Evolutionary conservation across 2,329 filamentous ascomycete genomes (phyloP).

Genomic region (Fusarium annulatum): DNA sequence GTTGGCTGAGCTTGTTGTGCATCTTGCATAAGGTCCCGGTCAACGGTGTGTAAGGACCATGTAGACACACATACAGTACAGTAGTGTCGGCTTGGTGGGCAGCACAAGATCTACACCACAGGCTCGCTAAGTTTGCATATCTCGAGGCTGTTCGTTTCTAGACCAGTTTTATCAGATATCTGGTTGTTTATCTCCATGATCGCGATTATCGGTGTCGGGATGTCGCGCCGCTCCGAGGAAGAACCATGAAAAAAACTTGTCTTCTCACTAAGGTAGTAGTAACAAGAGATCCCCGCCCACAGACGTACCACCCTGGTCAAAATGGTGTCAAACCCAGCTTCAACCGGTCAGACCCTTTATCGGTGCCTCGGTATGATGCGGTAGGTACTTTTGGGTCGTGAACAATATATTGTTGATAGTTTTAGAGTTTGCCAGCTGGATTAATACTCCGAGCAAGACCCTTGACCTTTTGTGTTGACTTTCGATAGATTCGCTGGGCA

Average conservation of each 20-base stretch:
- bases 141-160: not conserved
- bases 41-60: slow-evolving; percentile 39
- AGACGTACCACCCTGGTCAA: slow-evolving; percentile 22
- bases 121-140: slow-evolving; percentile 33
- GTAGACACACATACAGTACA: not conserved
- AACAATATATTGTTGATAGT: not conserved
- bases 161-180: slow-evolving; percentile 1
- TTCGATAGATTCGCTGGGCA: not conserved
- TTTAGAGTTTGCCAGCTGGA: slow-evolving; percentile 13
- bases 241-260: slow-evolving; percentile 14
- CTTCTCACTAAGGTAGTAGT: not conserved
- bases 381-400: not conserved
- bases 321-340: slow-evolving; percentile 17
- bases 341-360: slow-evolving; percentile 5
- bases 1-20: slow-evolving; percentile 43
- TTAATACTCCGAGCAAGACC: slow-evolving; percentile 15
- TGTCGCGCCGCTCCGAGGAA: slow-evolving; percentile 16
- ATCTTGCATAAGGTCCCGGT: slow-evolving; percentile 43
- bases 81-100: slow-evolving; percentile 32
- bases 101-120: slow-evolving; percentile 44
- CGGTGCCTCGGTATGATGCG: slow-evolving; percentile 6
- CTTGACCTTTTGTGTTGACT: slow-evolving; percentile 8
- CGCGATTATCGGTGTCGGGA: not conserved
- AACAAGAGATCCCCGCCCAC: not conserved
- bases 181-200: slow-evolving; percentile 1